A percentile compares a stretch with the other conserved stretches of the same genome.
phyloP scores from a whole-genome alignment of 1,284 basidiomycete genomes.

The Wallemia ichthyophaga region DNA sequence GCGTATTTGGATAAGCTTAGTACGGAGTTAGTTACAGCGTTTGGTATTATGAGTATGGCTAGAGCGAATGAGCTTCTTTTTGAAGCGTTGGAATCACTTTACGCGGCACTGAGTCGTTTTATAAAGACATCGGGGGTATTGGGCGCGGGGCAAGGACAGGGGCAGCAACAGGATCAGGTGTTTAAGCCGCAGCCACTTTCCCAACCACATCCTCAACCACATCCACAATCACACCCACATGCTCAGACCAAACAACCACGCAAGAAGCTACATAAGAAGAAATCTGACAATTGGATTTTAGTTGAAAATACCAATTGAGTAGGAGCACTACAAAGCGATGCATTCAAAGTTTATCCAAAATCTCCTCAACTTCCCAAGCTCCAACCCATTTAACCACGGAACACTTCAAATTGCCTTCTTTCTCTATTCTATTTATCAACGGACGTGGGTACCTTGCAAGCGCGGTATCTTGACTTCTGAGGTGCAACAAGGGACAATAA shows the following conservation, averaged over 20 bases:
- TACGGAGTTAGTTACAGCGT: not conserved
- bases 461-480: constrained; percentile 47
- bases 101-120: not conserved
- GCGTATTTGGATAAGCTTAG: not conserved
- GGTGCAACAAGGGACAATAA: constrained; percentile 62
- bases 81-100: not conserved
- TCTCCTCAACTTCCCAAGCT: constrained; percentile 78
- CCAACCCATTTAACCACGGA: constrained; percentile 56
- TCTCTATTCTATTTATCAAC: constrained; percentile 38
- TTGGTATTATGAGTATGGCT: not conserved
- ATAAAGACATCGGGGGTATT: not conserved
- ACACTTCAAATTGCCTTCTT: constrained; percentile 42
- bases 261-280: not conserved
- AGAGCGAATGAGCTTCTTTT: not conserved
- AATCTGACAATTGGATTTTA: not conserved
- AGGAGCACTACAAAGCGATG: not conserved
- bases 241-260: not conserved
- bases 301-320: not conserved
- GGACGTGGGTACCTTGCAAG: constrained; percentile 47
- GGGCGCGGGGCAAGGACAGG: too few relatives aligned
- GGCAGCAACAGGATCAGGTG: too few relatives aligned
- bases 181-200: too few relatives aligned
- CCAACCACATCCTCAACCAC: too few relatives aligned
- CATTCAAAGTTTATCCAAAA: constrained; percentile 17
- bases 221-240: not conserved